A percentile compares a stretch with the other conserved stretches of the same genome.
phyloP scores from a whole-genome alignment of 2,329 filamentous ascomycete genomes.

The Xylaria sp. region DNA sequence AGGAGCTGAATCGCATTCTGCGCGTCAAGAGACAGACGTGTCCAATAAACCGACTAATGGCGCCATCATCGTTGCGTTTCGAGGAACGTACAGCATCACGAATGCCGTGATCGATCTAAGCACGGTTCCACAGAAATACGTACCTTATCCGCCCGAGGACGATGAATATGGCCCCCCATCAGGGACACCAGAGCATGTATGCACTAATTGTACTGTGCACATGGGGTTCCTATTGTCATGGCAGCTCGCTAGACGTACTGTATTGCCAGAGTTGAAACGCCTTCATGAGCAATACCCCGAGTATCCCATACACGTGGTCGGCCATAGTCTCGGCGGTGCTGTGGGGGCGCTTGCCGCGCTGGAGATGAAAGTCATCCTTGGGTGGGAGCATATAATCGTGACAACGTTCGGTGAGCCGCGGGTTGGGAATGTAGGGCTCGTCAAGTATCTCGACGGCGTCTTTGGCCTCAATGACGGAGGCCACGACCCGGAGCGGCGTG shows the following conservation, averaged over 20 bases:
- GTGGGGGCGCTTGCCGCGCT: constrained; percentile 88
- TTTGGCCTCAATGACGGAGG: constrained; percentile 57
- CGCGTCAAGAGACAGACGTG: constrained; percentile 17
- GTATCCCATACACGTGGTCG: constrained; percentile 82
- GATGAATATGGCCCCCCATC: constrained; percentile 52
- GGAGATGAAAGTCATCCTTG: constrained; percentile 78
- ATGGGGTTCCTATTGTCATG: constrained; percentile 89
- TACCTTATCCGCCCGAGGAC: constrained; percentile 78
- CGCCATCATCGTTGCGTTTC: constrained; percentile 84
- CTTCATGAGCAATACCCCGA: constrained; percentile 71
- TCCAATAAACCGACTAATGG: constrained; percentile 38
- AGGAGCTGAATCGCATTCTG: background rate
- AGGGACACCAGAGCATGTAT: constrained; percentile 63
- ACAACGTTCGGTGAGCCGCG: constrained; percentile 95
- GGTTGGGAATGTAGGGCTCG: constrained; percentile 68
- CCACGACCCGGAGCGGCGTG: constrained; percentile 50
- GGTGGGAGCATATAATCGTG: constrained; percentile 77
- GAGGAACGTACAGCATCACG: constrained; percentile 92
- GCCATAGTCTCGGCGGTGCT: constrained; percentile 92
- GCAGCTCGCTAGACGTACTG: constrained; percentile 75
- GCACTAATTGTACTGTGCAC: constrained; percentile 91
- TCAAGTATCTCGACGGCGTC: constrained; percentile 63
- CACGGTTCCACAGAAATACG: constrained; percentile 88
- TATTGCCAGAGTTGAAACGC: constrained; percentile 74
- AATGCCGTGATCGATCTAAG: constrained; percentile 93